Base-by-base conservation (phyloP, 1,139 yeast species). In the Taphrina wiesneri region DNA sequence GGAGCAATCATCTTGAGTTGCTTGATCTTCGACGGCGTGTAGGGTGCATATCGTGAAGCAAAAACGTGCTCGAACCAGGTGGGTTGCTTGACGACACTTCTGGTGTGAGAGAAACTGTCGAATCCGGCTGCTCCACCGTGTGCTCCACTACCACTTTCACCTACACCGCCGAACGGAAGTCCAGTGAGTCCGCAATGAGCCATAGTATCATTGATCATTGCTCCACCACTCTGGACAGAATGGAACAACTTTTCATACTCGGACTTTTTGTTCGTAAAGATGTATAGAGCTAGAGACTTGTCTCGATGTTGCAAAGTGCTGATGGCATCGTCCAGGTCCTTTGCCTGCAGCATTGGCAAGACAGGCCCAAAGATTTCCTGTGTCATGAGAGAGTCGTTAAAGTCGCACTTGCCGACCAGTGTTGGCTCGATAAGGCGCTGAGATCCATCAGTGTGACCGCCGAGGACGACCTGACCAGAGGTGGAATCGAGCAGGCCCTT, bases 141-240 rank as follows among this genome's bases (percentile, higher is more conserved):
- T 4, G 74, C 71, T 36, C 86, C 83, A 66, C 80, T 77, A 0
- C 99, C 99, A 0, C 96, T 89, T 34, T 77, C 75, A 21, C 98
- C 97, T 68, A 91, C 78, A 45, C 99, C 99, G 49, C 98, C 98
- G 77, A 93, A 92, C 34, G 98, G 98, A 5, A 90, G 84, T 67
- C 82, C 81, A n/a, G 81, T 71, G 67, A 89, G 80, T 0, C 84
- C 92, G 53, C 84, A 91, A 69, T 91, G 96, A 73, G 90, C 71
- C 66, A 90, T 68, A 0, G 86, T 82, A 70, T 92, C 97, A 74
- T 91, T 90, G 69, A 90, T 79, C 56, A 85, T 75, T 17, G 86
- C 79, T 11, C 84, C 90, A 28, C 98, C 98, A 0, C 96, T 86
- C 72, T 96, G 82, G 26, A 90, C 79, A 19, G 79, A 74, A 5